phyloP scores from a whole-genome alignment of 2,329 filamentous ascomycete species.

The Plectosphaerella plurivora region DNA sequence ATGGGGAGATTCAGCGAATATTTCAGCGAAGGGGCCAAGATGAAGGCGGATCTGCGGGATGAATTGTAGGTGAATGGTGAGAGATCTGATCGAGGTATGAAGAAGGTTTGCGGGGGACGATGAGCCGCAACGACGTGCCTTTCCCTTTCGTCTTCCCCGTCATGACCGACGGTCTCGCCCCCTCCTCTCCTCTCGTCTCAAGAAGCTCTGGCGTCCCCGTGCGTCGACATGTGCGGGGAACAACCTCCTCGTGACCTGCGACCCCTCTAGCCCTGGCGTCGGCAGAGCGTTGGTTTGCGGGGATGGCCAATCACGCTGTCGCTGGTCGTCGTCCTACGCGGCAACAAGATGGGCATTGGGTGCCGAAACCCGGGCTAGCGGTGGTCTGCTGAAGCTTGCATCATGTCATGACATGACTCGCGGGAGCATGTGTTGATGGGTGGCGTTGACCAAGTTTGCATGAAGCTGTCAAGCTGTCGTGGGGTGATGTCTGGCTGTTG shows the following conservation, averaged over 20 bases:
- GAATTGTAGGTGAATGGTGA: neutral
- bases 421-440: too few relatives aligned
- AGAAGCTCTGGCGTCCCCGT: neutral
- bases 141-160: neutral
- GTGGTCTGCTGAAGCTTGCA: too few relatives aligned
- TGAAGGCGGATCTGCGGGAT: neutral
- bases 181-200: neutral
- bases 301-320: constrained; percentile 1
- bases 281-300: neutral
- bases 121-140: neutral
- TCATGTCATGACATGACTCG: too few relatives aligned
- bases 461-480: too few relatives aligned
- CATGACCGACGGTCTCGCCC: neutral
- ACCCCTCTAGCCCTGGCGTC: neutral
- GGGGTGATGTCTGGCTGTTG: too few relatives aligned
- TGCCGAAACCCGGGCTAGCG: too few relatives aligned
- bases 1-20: neutral
- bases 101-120: too few relatives aligned
- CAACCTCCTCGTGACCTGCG: too few relatives aligned
- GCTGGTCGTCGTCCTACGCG: too few relatives aligned
- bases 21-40: neutral
- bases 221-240: neutral
- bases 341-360: too few relatives aligned
- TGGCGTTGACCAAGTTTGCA: too few relatives aligned
- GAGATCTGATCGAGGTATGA: neutral